phyloP scores from a whole-genome alignment of 2,329 filamentous ascomycete genomes.

The Cladophialophora yegresii region DNA sequence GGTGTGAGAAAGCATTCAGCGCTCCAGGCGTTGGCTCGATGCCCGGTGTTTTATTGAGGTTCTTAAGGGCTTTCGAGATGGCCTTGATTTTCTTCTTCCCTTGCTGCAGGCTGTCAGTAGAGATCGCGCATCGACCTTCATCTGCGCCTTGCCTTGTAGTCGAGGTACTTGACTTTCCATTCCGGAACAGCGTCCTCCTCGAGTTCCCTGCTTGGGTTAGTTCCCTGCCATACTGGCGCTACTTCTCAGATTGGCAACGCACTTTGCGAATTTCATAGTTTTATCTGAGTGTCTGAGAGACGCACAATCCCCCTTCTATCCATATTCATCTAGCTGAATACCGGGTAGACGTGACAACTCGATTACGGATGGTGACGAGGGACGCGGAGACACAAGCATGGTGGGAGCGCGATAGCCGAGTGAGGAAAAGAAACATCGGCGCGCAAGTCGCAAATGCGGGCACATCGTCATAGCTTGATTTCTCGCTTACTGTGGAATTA shows the following conservation, averaged over 20 bases:
- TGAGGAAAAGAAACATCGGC: background rate
- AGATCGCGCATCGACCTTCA: conserved; percentile 8
- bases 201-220: conserved; percentile 61
- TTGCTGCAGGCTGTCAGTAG: conserved; percentile 44
- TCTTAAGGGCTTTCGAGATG: conserved; percentile 69
- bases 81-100: conserved; percentile 94
- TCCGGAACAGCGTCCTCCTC: conserved; percentile 88
- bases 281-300: background rate
- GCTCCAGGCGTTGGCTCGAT: conserved; percentile 30
- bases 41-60: conserved; percentile 55
- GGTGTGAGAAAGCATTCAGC: conserved; percentile 19
- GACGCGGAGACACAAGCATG: background rate
- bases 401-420: conserved; percentile 13
- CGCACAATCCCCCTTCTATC: background rate
- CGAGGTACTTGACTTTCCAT: conserved; percentile 90
- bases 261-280: conserved; percentile 65
- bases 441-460: conserved; percentile 1
- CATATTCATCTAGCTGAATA: conserved; percentile 7
- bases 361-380: background rate
- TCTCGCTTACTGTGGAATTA: background rate
- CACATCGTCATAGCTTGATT: conserved; percentile 7
- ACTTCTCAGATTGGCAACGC: conserved; percentile 35
- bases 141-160: conserved; percentile 69
- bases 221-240: conserved; percentile 34
- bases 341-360: background rate